phyloP scores from a whole-genome alignment of 805 yeast genomes.

The Pichia phayaonensis region DNA sequence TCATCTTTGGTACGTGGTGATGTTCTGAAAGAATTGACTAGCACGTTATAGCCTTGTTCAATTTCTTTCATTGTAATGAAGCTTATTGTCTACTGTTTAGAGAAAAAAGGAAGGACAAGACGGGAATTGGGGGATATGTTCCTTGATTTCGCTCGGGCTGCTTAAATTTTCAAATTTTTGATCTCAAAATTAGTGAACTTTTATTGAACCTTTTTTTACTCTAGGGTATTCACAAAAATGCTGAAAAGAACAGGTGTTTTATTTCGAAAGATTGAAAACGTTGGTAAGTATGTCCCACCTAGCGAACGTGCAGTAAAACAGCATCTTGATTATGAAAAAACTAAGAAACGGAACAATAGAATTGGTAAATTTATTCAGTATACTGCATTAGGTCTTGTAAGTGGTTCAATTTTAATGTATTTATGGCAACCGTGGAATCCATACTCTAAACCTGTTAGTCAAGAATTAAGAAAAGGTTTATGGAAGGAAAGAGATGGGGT shows the following conservation, averaged over 20 bases:
- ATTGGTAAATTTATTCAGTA: constrained; percentile 13
- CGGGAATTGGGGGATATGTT: neutral
- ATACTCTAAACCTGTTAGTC: constrained; percentile 46
- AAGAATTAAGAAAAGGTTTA: constrained; percentile 61
- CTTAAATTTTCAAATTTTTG: too few species aligned
- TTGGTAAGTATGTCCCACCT: constrained; percentile 10
- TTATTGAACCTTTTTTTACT: neutral
- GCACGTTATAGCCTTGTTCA: neutral
- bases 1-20: constrained; percentile 4
- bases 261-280: neutral
- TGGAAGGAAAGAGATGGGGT: constrained; percentile 76
- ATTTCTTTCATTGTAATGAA: neutral
- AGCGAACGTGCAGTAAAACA: constrained; percentile 6
- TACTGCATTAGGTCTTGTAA: constrained; percentile 14
- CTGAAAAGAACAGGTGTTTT: neutral
- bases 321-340: constrained; percentile 6
- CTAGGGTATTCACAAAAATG: neutral
- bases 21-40: neutral
- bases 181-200: too few species aligned
- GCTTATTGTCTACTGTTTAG: neutral
- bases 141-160: too few species aligned
- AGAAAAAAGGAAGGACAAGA: neutral
- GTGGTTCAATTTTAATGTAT: constrained; percentile 17
- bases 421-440: constrained; percentile 32
- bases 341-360: constrained; percentile 11